Conservation (phyloP, 495 filamentous ascomycete species). For the Tuber calosporum region DNA sequence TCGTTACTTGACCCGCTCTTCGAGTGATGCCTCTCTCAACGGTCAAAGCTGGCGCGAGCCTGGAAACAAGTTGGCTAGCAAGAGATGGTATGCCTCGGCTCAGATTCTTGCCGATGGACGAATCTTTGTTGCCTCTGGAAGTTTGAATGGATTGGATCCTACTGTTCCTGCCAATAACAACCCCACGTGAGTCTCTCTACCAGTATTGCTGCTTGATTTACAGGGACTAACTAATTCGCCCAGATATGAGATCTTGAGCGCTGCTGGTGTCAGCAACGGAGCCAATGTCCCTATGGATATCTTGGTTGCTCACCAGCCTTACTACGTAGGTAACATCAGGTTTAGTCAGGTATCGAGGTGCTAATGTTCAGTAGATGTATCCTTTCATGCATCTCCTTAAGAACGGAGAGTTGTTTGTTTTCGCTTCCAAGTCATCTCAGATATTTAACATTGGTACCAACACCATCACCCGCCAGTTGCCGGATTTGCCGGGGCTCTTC, state of each 20-base stretch:
- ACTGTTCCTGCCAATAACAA: conserved; percentile 55
- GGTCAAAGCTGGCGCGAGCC: conserved; percentile 53
- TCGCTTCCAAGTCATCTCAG: conserved; percentile 52
- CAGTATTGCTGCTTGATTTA: not conserved
- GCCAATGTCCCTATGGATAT: conserved; percentile 49
- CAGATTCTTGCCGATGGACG: conserved; percentile 54
- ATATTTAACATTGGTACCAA: conserved; percentile 49
- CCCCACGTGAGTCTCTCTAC: conserved; percentile 46
- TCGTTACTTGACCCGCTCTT: conserved; percentile 50
- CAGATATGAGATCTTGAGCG: conserved; percentile 50
- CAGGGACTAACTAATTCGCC: not conserved
- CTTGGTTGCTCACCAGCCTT: conserved; percentile 54
- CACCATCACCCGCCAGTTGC: conserved; percentile 45
- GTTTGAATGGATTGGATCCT: conserved; percentile 55
- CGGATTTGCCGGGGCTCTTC: conserved; percentile 55
- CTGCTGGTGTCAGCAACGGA: conserved; percentile 45
- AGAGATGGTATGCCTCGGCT: conserved; percentile 56
- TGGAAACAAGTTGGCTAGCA: conserved; percentile 50
- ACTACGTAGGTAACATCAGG: conserved; percentile 48
- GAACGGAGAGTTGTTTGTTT: conserved; percentile 54
- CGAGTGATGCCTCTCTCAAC: conserved; percentile 47
- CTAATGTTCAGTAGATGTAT: conserved; percentile 42
- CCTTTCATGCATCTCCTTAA: conserved; percentile 56
- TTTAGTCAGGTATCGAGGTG: not conserved
- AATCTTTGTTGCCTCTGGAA: conserved; percentile 58